Evolutionary conservation across 2,329 filamentous ascomycete genomes (phyloP), one percentile per base, ranked within the genome.

Genomic region (Microcyclosporella mali): DNA sequence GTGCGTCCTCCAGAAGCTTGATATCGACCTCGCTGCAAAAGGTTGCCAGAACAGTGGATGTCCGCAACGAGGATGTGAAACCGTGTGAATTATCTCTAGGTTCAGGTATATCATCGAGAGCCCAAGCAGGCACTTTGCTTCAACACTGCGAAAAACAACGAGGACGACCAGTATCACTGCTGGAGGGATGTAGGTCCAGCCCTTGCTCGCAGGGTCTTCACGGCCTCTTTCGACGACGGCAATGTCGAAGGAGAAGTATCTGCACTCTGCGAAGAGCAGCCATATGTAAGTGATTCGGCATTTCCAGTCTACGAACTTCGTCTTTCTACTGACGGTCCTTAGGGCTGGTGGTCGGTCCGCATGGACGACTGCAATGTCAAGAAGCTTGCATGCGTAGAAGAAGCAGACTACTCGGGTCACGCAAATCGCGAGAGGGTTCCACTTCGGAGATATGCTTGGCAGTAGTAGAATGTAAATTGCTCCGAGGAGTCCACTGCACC

Each of bases 171-270:
- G 37, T 2, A 52, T 21, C 3, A 51, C 10, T 28, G 46, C 17
- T 9, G 38, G 33, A 6, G 45, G 45, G n/a, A 34, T 39, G 33
- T 31, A 27, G 2, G 45, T 45, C 35, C 46, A 41, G 29, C 37
- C 18, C 16, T 33, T 36, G 21, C 7, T 43, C 16, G 30, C 6
- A 4, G 40, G 27, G 2, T 14, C 6, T 6, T 45, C 36, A 8
- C 47, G 50, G 17, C 37, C 39, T 21, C 39, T 40, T 27, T 55
- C 46, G 11, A 18, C 12, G 33, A 46, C 39, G 33, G 44, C 40
- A 25, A 43, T 56, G 31, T 51, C 46, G 45, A 56, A 53, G 33
- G 42, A 47, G 30, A 46, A 45, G 36, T 53, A 56, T n/a, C 52
- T 41, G 42, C 47, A 52, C 25, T 53, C 41, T 6, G 45, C 40